Conservation (phyloP, 208 protist species). For the Endotrypanum monterogeii region DNA sequence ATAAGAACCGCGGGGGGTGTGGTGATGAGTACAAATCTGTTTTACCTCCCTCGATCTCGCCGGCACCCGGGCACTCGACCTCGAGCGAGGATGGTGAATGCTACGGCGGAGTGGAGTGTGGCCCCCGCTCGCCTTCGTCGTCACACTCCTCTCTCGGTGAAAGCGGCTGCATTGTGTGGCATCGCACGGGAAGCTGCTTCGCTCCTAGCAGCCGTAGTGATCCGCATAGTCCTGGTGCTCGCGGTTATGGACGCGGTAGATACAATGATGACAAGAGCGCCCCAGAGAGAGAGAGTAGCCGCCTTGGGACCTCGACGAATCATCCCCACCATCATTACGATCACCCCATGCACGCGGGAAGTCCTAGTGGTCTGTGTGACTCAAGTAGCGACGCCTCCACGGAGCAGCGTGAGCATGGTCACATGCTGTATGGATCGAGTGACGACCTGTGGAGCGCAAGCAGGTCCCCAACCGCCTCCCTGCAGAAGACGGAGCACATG, state of each 20-base stretch:
- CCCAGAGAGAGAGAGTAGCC: neutral
- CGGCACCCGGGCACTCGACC: neutral
- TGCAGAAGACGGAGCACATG: neutral
- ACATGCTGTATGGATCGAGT: neutral
- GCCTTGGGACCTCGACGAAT: neutral
- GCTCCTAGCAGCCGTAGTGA: neutral
- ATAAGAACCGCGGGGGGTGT: neutral
- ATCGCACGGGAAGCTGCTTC: neutral
- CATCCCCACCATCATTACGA: neutral
- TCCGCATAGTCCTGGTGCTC: neutral
- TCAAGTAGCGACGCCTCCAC: neutral
- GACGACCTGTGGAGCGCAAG: neutral
- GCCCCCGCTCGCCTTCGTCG: neutral
- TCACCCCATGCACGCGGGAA: neutral
- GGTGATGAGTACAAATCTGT: conserved; percentile 20
- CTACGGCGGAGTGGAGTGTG: neutral
- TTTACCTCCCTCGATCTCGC: neutral
- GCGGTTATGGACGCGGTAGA: neutral
- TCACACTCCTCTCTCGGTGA: neutral
- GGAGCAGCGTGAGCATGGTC: neutral
- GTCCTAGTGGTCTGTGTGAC: neutral
- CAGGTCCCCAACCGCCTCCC: conserved; percentile 1
- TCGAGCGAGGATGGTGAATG: neutral
- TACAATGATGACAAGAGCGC: neutral
- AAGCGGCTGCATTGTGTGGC: neutral